phyloP scores from a whole-genome alignment of 345 rosid species.

The Mangifera indica region DNA sequence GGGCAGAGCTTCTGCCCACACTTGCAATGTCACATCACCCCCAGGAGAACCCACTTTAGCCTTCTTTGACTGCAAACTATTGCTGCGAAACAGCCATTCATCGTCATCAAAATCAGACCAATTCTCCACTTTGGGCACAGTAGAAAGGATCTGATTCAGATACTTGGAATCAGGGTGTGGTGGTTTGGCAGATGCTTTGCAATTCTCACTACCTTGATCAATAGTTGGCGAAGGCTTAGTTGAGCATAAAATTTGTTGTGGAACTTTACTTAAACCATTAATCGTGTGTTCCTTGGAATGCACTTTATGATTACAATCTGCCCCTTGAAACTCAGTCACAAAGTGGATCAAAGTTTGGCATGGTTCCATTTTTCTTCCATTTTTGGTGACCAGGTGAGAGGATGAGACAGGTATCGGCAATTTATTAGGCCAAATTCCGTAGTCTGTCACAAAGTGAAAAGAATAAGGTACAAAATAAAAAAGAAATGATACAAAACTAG shows the following conservation, averaged over 20 bases:
- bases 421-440: conserved; percentile 46
- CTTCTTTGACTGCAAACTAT: conserved; percentile 30
- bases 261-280: conserved; percentile 44
- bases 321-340: conserved; percentile 30
- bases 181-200: conserved; percentile 42
- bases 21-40: conserved; percentile 35
- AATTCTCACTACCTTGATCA: conserved; percentile 34
- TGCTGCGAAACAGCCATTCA: conserved; percentile 54
- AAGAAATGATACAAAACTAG: background rate
- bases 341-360: conserved; percentile 25
- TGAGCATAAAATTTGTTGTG: conserved; percentile 24
- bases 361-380: conserved; percentile 42
- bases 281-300: conserved; percentile 37
- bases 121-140: conserved; percentile 54
- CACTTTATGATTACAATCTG: conserved; percentile 22
- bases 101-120: conserved; percentile 44
- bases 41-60: conserved; percentile 26
- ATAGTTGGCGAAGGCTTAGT: conserved; percentile 25
- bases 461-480: conserved; percentile 20
- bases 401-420: conserved; percentile 35
- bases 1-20: conserved; percentile 64
- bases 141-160: conserved; percentile 47
- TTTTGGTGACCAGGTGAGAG: conserved; percentile 34
- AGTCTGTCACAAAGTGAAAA: conserved; percentile 43
- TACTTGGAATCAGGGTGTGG: conserved; percentile 70